Evolutionary conservation across 495 filamentous ascomycete species (phyloP), one percentile per base, ranked within the genome.

Genomic region (Lichenothelia convexa): DNA sequence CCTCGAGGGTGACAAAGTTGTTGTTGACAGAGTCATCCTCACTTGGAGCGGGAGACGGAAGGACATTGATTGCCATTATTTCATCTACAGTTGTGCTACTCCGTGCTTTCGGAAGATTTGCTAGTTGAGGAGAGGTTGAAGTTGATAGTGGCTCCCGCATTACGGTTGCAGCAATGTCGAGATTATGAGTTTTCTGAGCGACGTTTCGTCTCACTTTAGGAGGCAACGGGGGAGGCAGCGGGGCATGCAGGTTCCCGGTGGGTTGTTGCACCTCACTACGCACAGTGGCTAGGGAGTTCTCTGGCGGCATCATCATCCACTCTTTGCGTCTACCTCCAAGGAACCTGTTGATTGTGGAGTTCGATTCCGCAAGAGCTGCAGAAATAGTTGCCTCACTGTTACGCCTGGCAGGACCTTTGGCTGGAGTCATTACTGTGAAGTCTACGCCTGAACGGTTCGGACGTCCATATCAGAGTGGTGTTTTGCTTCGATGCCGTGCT

Each of bases 341-440:
- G 55, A 82, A 78, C 23, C 66, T 51, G 43, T 63, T 72, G 35
- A 72, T 59, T 11, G 80, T 85, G 32, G 72, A 71, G 55, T 86
- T 89, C 12, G 75, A 74, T 3, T 62, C 60, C 22, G 66, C 68
- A 38, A 80, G 59, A 41, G 72, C 67, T 9, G n/a, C n/a, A n/a
- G n/a, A n/a, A n/a, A n/a, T n/a, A n/a, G n/a, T n/a, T n/a, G n/a
- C n/a, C n/a, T n/a, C n/a, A n/a, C n/a, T n/a, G n/a, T n/a, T n/a
- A n/a, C n/a, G n/a, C n/a, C n/a, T n/a, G n/a, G n/a, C n/a, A n/a
- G n/a, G n/a, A n/a, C n/a, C n/a, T n/a, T n/a, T n/a, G n/a, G n/a
- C n/a, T n/a, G n/a, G n/a, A n/a, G n/a, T n/a, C n/a, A n/a, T n/a
- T n/a, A n/a, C n/a, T n/a, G n/a, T n/a, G n/a, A n/a, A n/a, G n/a